These are phyloP conservation scores for Besnoitia besnoiti DNA, from an alignment of 169 alveolate species.

Conservation along the genomic window DNA sequence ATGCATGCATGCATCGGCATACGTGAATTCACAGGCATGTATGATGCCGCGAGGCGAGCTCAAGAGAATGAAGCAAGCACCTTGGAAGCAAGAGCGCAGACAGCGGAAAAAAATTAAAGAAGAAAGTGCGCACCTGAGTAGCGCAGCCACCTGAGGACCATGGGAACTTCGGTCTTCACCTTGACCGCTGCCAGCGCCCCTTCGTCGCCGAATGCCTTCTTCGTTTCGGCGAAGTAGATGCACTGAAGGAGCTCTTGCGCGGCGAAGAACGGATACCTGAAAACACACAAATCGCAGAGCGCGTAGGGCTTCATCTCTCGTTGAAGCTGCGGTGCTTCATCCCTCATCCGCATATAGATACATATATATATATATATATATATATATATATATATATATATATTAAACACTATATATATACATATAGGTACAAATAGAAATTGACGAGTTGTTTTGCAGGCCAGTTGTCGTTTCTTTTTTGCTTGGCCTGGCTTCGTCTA, in stretches of 20 bases:
- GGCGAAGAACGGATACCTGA: slow-evolving; percentile 59
- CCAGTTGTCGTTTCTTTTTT: background rate
- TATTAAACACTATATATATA: too few relatives aligned
- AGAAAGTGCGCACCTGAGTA: slow-evolving; percentile 64
- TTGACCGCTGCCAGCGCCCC: background rate
- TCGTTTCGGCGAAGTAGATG: background rate
- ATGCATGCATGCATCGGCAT: background rate
- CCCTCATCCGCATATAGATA: too few relatives aligned
- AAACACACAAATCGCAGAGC: too few relatives aligned
- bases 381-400: too few relatives aligned
- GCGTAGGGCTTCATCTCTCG: too few relatives aligned
- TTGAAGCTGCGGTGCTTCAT: too few relatives aligned
- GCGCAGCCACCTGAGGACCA: slow-evolving; percentile 75
- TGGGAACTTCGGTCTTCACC: slow-evolving; percentile 59
- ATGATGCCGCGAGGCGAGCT: background rate
- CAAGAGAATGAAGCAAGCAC: background rate
- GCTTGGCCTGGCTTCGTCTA: background rate
- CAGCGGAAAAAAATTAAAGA: background rate
- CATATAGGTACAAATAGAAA: too few relatives aligned
- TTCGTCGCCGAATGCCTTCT: background rate
- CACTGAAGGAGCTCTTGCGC: slow-evolving; percentile 51
- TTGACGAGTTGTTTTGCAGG: background rate
- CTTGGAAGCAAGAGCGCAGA: background rate
- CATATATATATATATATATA: too few relatives aligned
- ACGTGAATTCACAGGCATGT: background rate